phyloP scores from a whole-genome alignment of 192 early-diverging fungal species.

The Spizellomyces sp. region DNA sequence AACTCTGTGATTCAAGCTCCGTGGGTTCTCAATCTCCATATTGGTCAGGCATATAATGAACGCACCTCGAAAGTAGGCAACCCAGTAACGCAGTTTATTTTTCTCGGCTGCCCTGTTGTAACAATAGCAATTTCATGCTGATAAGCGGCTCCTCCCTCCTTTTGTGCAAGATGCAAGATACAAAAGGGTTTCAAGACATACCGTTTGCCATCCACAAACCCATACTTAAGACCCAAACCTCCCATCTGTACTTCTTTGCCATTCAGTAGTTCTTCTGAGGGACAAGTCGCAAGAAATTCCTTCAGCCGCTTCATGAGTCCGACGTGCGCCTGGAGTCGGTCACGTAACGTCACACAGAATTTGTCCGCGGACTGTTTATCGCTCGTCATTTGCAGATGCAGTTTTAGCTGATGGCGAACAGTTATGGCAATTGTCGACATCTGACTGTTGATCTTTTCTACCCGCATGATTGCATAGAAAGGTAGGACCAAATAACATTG shows the following conservation, averaged over 20 bases:
- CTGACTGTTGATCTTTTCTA: slow-evolving; percentile 80
- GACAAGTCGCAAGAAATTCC: slow-evolving; percentile 73
- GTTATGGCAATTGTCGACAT: slow-evolving; percentile 79
- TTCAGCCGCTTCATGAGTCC: slow-evolving; percentile 78
- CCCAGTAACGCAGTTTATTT: slow-evolving; percentile 76
- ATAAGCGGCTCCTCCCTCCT: background rate
- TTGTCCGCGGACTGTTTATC: slow-evolving; percentile 69
- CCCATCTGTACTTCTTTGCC: slow-evolving; percentile 54
- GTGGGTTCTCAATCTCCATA: too few species aligned
- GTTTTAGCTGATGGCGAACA: slow-evolving; percentile 87
- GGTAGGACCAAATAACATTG: slow-evolving; percentile 81
- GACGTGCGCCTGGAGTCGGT: slow-evolving; percentile 72
- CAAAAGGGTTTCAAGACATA: slow-evolving; percentile 25
- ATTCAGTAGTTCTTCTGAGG: slow-evolving; percentile 75
- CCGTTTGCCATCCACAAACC: slow-evolving; percentile 74
- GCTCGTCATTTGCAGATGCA: slow-evolving; percentile 80
- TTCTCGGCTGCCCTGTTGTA: slow-evolving; percentile 58
- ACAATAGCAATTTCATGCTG: background rate
- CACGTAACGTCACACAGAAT: slow-evolving; percentile 79
- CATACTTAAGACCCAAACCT: slow-evolving; percentile 74
- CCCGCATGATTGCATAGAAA: slow-evolving; percentile 86
- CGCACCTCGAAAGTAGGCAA: slow-evolving; percentile 48
- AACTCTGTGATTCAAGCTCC: slow-evolving; percentile 47
- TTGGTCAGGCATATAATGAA: background rate
- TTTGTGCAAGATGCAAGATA: background rate